Base-by-base conservation (phyloP, 257 asterid genomes). In the Solanum piurae region DNA sequence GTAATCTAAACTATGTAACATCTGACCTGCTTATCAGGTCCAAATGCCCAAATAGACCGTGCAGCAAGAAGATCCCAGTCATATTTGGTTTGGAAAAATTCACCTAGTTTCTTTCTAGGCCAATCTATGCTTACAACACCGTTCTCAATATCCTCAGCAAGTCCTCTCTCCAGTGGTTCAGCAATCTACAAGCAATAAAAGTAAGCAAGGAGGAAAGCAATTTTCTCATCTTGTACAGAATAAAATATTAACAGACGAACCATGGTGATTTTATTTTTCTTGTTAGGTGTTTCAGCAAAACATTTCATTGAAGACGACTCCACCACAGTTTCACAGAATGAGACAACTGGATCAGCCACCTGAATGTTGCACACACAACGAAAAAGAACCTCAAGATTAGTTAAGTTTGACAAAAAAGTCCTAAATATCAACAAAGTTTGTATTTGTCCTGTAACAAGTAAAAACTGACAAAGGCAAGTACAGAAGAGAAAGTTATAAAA, bases 41-140 rank as follows among this genome's bases (percentile, higher is more conserved):
- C 99, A 92, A 97, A 97, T 86, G 99, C 99, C 99, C 99, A 97
- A 88, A 97, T 96, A 87, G 99, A 97, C 46, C 99, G 92, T 7
- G 99, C 99, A 86, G 99, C 99, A 86, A 97, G 98, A 91, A 97
- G 93, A 92, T 97, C 99, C 99, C 99, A 97, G 85, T 97, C 99
- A 89, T 97, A 97, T 87, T 93, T 96, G 23, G 97, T 91, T 91
- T 96, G 99, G 87, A 97, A 97, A 88, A 96, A 97, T 89, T 95
- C 98, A 44, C 98, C 99, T 73, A 97, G 94, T 92, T 92, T 95
- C 91, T 95, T 97, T 85, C 95, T 87, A 44, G 99, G 98, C 98
- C 98, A 96, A 87, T 97, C 99, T 84, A 97, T 92, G 92, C 95
- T 95, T 64, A 96, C 99, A 91, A 93, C 90, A 38, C 98, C 95